phyloP scores from a whole-genome alignment of 2,329 filamentous ascomycete genomes.

The Monilinia fructigena region DNA sequence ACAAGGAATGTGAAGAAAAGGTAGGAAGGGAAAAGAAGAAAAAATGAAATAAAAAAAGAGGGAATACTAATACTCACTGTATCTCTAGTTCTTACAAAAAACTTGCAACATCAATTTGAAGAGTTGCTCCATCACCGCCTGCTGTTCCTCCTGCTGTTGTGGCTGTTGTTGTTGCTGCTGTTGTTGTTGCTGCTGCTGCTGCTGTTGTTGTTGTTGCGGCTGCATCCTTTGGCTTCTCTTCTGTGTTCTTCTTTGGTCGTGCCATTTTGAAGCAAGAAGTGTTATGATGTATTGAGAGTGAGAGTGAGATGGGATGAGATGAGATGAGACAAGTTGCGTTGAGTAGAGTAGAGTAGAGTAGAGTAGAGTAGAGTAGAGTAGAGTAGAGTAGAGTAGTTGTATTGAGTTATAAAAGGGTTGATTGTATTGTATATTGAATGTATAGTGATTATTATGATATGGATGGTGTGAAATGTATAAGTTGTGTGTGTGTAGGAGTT shows the following conservation, averaged over 20 bases:
- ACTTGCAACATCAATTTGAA: slow-evolving; percentile 64
- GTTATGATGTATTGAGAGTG: too few species aligned
- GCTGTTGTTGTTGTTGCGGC: slow-evolving; percentile 1
- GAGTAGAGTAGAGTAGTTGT: too few species aligned
- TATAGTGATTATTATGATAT: too few species aligned
- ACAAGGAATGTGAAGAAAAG: slow-evolving; percentile 15
- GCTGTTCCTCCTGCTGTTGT: too few species aligned
- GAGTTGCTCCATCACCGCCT: slow-evolving; percentile 29
- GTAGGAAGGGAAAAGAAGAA: too few species aligned
- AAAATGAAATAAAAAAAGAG: slow-evolving; percentile 15
- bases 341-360: too few species aligned
- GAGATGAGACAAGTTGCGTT: too few species aligned
- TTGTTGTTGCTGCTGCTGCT: too few species aligned
- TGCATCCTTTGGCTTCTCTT: slow-evolving; percentile 33
- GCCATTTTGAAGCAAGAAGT: slow-evolving; percentile 39
- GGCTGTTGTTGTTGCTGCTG: too few species aligned
- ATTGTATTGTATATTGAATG: too few species aligned
- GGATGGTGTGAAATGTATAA: neutral
- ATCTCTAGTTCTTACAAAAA: slow-evolving; percentile 79
- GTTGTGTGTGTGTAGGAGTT: neutral
- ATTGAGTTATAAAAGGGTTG: too few species aligned
- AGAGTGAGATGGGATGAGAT: neutral
- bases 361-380: too few species aligned
- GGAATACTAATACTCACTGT: slow-evolving; percentile 53
- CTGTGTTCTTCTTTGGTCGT: slow-evolving; percentile 43